phyloP scores from a whole-genome alignment of 306 rosid genomes.

The Malus orientalis region DNA sequence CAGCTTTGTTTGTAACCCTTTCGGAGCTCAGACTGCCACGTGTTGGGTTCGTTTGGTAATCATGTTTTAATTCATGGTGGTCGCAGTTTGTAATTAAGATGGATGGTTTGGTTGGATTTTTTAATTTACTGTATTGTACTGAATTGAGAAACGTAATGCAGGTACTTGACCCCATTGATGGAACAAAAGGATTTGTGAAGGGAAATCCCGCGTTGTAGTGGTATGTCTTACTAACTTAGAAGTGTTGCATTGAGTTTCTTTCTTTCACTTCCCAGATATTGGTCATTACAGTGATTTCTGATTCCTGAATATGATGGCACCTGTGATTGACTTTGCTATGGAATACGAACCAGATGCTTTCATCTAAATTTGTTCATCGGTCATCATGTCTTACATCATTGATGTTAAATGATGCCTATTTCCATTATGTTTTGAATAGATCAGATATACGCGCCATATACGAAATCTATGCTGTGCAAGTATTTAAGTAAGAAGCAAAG shows the following conservation, averaged over 20 bases:
- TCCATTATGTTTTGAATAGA: not conserved
- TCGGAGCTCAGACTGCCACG: no score
- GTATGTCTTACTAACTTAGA: slow-evolving; percentile 31
- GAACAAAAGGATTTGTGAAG: slow-evolving; percentile 70
- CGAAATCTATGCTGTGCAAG: not conserved
- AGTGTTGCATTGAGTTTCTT: not conserved
- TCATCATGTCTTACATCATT: not conserved
- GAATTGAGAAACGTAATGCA: slow-evolving; percentile 32
- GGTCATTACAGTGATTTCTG: not conserved
- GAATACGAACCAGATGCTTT: not conserved
- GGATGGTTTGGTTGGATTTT: slow-evolving; percentile 3
- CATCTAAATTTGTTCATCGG: not conserved
- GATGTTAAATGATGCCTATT: not conserved
- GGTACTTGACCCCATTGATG: slow-evolving; percentile 92
- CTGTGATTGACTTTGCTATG: not conserved
- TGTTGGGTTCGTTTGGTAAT: not conserved
- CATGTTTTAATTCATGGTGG: not conserved
- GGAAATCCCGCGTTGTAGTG: slow-evolving; percentile 61
- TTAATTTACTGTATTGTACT: slow-evolving; percentile 2
- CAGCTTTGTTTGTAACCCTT: not conserved
- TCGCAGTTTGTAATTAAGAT: not conserved
- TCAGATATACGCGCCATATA: not conserved
- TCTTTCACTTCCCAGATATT: not conserved
- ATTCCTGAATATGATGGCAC: not conserved
- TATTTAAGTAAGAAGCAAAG: not conserved